A percentile compares a stretch with the other conserved stretches of the same genome.
phyloP scores from a whole-genome alignment of 2,329 filamentous ascomycete species.

The Fusarium sp. region DNA sequence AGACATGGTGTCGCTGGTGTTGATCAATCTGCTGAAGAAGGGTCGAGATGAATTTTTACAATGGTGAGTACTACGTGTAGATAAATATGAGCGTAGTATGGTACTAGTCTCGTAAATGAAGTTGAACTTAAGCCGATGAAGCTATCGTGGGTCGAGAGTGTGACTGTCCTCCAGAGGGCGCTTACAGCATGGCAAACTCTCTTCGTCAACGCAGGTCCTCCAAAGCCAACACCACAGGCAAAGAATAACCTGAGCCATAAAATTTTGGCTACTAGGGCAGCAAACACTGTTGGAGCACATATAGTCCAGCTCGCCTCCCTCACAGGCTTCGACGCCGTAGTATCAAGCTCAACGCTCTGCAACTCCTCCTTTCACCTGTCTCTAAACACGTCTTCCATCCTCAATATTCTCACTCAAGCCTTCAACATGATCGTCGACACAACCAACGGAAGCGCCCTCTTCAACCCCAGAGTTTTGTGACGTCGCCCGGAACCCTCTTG shows the following conservation, averaged over 20 bases:
- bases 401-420: not conserved
- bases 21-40: not conserved
- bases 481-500: constrained; percentile 38
- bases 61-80: constrained; percentile 36
- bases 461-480: constrained; percentile 43
- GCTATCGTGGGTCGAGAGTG: constrained; percentile 44
- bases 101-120: constrained; percentile 36
- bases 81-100: constrained; percentile 39
- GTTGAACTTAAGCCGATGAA: constrained; percentile 44
- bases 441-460: constrained; percentile 43
- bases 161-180: constrained; percentile 47
- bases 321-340: constrained; percentile 44
- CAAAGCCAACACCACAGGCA: not conserved
- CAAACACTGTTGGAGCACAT: not conserved
- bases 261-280: not conserved
- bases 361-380: constrained; percentile 7
- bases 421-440: constrained; percentile 46
- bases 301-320: constrained; percentile 43
- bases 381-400: constrained; percentile 43
- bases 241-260: not conserved
- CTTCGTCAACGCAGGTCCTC: constrained; percentile 35
- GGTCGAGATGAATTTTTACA: constrained; percentile 40
- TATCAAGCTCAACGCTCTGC: constrained; percentile 37
- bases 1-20: constrained; percentile 27
- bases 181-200: constrained; percentile 51